Evolutionary conservation across 495 filamentous ascomycete genomes (phyloP).

Genomic region (Aspergillus funiculosus): DNA sequence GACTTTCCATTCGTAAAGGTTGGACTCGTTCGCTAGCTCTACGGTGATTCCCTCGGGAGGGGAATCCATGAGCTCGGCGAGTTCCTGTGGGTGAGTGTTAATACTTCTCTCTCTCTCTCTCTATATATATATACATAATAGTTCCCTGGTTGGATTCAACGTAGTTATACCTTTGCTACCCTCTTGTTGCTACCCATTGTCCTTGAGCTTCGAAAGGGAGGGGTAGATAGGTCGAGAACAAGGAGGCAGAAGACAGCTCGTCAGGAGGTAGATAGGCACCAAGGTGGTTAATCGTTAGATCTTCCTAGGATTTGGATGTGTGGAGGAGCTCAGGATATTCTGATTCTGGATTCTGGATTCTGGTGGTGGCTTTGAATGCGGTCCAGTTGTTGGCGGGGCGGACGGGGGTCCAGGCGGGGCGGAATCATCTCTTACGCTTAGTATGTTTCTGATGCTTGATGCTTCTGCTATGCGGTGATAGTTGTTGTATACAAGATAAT

Average conservation of each 20-base stretch:
- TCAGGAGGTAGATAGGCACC: not conserved
- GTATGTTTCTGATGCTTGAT: not conserved
- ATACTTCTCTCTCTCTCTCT: too few relatives aligned
- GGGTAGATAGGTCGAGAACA: constrained; percentile 17
- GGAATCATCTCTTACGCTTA: constrained; percentile 20
- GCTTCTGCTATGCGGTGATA: not conserved
- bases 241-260: constrained; percentile 4
- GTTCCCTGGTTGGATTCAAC: not conserved
- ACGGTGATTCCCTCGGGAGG: constrained; percentile 64
- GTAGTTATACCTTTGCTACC: constrained; percentile 50
- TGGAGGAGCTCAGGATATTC: not conserved
- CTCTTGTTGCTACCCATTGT: constrained; percentile 53
- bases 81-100: constrained; percentile 51
- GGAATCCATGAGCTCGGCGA: constrained; percentile 56
- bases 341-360: too few relatives aligned
- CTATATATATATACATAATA: not conserved
- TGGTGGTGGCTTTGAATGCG: not conserved
- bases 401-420: constrained; percentile 33
- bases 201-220: constrained; percentile 6
- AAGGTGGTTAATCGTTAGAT: not conserved
- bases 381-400: constrained; percentile 13
- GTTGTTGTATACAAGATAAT: too few relatives aligned
- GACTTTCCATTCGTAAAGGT: constrained; percentile 82
- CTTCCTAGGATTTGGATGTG: not conserved
- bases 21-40: constrained; percentile 57